Base-by-base conservation (phyloP, 352 stramenopile species). In the Globisporangium lucens region DNA sequence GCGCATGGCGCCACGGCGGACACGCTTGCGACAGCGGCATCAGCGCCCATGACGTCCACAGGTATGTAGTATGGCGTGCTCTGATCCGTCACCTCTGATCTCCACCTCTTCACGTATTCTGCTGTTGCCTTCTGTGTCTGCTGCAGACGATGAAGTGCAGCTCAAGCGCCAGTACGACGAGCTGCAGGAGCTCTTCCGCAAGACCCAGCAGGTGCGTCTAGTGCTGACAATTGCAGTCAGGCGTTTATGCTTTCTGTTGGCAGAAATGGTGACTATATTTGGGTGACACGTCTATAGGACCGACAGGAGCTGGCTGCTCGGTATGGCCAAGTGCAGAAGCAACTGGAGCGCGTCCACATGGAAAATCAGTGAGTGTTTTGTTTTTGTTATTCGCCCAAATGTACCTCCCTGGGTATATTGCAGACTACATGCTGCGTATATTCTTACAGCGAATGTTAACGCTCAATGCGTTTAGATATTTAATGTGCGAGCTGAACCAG, bases 401-500 rank as follows among this genome's bases (percentile, higher is more conserved):
- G 24, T 46, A 12, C 7, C 30, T 60, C 6, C 0, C 12, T 63
- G 52, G 20, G 4, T 55, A 2, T 3, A 47, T 22, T 43, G 29
- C 17, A 13, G 7, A 5, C 1, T 51, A 24, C 22, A 51, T 51
- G 43, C 10, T 17, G 52, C 17, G 15, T 1, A 38, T 58, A 22
- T 22, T 8, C 38, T 58, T 22, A 68, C 43, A 24, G 9, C 7
- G 36, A 6, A 2, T 24, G 30, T 33, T 33, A 3, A 33, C 33
- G 15, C 8, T 35, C 27, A 12, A 12, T 22, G 41, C 4, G 35
- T 5, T 35, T 15, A 85, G 77, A 29, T 82, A 79, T 63, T 69
- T 86, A 43, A 64, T 86, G 33, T 46, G 53, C 33, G 69, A 86
- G 43, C 63, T 86, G 63, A 73, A 63, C 29, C 69, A 74, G 59